Evolutionary conservation across 495 filamentous ascomycete species (phyloP).

Genomic region (Geopyxis carbonaria): DNA sequence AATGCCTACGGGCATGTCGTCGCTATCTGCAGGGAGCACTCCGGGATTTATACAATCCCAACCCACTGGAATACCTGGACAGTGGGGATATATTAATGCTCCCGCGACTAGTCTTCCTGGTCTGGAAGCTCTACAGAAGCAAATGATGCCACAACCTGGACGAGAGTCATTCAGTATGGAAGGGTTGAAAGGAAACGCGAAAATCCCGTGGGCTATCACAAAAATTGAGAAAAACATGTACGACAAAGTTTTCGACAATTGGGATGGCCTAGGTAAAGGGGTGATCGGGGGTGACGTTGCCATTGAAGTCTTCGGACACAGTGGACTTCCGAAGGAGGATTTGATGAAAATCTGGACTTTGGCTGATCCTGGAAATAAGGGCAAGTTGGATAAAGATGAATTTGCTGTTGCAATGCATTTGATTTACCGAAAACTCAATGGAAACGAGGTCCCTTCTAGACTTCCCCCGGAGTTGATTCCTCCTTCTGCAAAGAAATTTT

Average conservation of each 20-base stretch:
- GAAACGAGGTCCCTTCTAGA: conserved; percentile 81
- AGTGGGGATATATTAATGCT: conserved; percentile 95
- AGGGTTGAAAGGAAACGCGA: conserved; percentile 81
- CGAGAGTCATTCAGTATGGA: conserved; percentile 83
- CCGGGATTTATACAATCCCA: conserved; percentile 52
- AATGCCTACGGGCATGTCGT: conserved; percentile 70
- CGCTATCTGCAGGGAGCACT: conserved; percentile 39
- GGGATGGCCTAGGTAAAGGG: conserved; percentile 90
- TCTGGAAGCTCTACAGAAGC: conserved; percentile 79
- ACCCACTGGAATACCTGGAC: conserved; percentile 88
- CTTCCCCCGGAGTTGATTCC: conserved; percentile 88
- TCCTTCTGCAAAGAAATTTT: conserved; percentile 86
- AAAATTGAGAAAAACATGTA: conserved; percentile 98
- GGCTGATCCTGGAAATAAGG: conserved; percentile 82
- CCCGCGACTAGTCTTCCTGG: conserved; percentile 81
- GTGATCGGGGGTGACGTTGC: conserved; percentile 85
- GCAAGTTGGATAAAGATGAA: conserved; percentile 88
- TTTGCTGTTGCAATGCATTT: conserved; percentile 99
- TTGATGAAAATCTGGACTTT: conserved; percentile 91
- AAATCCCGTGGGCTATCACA: conserved; percentile 95
- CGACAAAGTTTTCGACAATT: conserved; percentile 85
- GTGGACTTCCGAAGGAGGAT: conserved; percentile 75
- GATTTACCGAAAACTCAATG: conserved; percentile 91
- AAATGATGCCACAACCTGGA: conserved; percentile 95
- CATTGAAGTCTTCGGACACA: conserved; percentile 95